A percentile compares a stretch with the other conserved stretches of the same genome.
phyloP scores from a whole-genome alignment of 208 protist species.

The Trypanosomatidae sp. region DNA sequence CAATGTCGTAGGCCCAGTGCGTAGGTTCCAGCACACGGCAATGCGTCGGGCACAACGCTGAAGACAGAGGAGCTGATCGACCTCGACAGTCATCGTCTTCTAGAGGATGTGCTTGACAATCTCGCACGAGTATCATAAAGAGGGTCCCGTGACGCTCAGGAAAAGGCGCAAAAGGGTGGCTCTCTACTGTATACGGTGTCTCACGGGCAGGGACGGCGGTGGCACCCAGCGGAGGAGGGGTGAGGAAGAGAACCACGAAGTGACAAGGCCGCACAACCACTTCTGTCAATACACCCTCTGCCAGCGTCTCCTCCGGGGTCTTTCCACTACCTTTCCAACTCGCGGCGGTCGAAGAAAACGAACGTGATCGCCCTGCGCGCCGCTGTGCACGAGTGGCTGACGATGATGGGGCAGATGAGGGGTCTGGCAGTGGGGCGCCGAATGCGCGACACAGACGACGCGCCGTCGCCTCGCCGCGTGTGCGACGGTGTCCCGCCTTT shows the following conservation, averaged over 20 bases:
- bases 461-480: constrained; percentile 17
- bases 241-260: constrained; percentile 28
- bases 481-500: background rate
- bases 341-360: background rate
- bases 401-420: background rate
- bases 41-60: background rate
- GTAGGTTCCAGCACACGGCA: constrained; percentile 15
- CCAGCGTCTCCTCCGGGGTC: background rate
- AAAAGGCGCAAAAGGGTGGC: background rate
- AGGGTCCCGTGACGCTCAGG: background rate
- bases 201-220: background rate
- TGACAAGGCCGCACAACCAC: constrained; percentile 20
- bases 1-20: constrained; percentile 32
- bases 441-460: constrained; percentile 17
- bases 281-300: constrained; percentile 8
- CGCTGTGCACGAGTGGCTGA: background rate
- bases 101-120: background rate
- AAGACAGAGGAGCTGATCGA: background rate
- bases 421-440: background rate
- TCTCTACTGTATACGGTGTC: background rate
- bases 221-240: background rate
- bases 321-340: background rate
- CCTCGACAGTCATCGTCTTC: background rate
- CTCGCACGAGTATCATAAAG: constrained; percentile 7
- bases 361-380: background rate